phyloP scores from a whole-genome alignment of 352 stramenopile genomes.

The Globisporangium mamillatum region DNA sequence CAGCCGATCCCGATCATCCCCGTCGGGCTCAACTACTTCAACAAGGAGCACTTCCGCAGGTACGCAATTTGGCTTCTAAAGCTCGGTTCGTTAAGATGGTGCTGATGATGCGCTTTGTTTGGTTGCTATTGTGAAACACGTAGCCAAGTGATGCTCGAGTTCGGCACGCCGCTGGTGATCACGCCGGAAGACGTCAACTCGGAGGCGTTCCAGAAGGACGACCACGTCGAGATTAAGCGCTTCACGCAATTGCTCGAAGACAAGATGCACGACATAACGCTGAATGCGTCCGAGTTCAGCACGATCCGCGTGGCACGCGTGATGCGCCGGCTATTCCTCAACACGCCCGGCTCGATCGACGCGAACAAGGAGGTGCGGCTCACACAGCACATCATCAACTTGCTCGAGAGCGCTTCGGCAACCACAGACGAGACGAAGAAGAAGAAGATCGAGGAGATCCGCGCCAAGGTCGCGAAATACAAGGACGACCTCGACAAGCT shows the following conservation, averaged over 20 bases:
- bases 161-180: constrained; percentile 57
- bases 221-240: constrained; percentile 40
- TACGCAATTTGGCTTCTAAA: constrained; percentile 3
- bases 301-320: constrained; percentile 57
- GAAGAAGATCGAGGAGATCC: constrained; percentile 31
- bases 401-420: constrained; percentile 47
- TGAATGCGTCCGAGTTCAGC: constrained; percentile 67
- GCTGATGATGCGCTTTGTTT: neutral
- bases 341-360: constrained; percentile 57
- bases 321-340: constrained; percentile 70
- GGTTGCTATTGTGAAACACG: neutral
- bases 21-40: constrained; percentile 79
- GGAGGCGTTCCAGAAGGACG: constrained; percentile 32
- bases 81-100: too few species aligned
- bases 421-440: constrained; percentile 34
- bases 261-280: constrained; percentile 44
- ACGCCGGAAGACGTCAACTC: constrained; percentile 31
- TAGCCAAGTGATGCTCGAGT: constrained; percentile 70
- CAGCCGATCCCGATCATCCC: constrained; percentile 68
- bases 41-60: constrained; percentile 75
- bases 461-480: constrained; percentile 59
- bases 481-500: constrained; percentile 52
- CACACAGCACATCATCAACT: constrained; percentile 74
- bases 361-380: constrained; percentile 71
- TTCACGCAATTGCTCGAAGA: constrained; percentile 33